Conservation (phyloP, 805 yeast genomes). For the Lachancea kluyveri region DNA sequence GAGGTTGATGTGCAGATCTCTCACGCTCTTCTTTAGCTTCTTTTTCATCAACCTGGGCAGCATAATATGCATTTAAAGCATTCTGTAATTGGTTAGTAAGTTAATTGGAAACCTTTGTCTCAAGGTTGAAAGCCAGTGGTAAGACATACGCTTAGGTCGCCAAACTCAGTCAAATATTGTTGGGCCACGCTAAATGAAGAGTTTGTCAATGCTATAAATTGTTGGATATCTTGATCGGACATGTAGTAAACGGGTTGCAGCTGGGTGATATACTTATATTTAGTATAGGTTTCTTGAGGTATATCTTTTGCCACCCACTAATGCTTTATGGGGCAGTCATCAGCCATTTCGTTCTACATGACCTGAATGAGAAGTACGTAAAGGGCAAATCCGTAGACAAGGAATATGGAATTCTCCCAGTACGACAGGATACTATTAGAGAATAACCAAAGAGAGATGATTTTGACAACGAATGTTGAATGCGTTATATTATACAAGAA, state of each 20-base stretch:
- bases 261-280: no score
- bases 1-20: slow-evolving; percentile 1
- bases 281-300: no score
- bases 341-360: no score
- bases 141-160: slow-evolving; percentile 17
- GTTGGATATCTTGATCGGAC: slow-evolving; percentile 25
- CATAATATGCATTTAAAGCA: slow-evolving; percentile 27
- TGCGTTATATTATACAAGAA: slow-evolving; percentile 27
- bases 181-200: slow-evolving; percentile 34
- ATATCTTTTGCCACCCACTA: no score
- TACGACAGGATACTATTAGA: not conserved
- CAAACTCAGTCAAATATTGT: slow-evolving; percentile 31
- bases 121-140: not conserved
- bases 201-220: slow-evolving; percentile 35
- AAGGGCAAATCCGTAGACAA: slow-evolving; percentile 2
- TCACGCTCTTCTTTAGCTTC: slow-evolving; percentile 4
- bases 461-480: slow-evolving; percentile 32
- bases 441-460: not conserved
- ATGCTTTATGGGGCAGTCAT: no score
- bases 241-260: no score
- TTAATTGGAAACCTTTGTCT: no score
- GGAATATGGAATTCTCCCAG: no score
- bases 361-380: not conserved
- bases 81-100: slow-evolving; percentile 8
- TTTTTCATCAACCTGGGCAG: slow-evolving; percentile 12